These are phyloP conservation scores for Colletotrichum abscissum DNA, from an alignment of 2,329 filamentous ascomycete genomes.

Conservation along the genomic window DNA sequence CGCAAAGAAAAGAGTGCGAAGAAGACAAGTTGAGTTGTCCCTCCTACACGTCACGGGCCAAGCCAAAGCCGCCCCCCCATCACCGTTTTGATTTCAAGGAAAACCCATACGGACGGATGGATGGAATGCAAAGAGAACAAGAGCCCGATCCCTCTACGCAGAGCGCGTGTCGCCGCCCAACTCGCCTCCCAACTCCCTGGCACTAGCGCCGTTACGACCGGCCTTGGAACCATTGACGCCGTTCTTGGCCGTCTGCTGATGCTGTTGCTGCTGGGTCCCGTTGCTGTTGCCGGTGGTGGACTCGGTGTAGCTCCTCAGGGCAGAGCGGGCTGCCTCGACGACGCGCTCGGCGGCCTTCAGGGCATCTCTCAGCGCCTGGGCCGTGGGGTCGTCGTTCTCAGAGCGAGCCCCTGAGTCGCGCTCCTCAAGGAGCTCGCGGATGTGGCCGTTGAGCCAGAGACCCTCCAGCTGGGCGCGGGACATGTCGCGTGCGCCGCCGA, in stretches of 20 bases:
- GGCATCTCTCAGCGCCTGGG: conserved; percentile 54
- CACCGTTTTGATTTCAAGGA: not conserved
- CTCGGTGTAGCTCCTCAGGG: conserved; percentile 52
- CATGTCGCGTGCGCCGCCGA: conserved; percentile 74
- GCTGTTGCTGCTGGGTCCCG: not conserved
- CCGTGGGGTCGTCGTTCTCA: conserved; percentile 50
- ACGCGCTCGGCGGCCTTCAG: conserved; percentile 59
- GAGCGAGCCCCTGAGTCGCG: conserved; percentile 35
- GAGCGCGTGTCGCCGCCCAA: conserved; percentile 69
- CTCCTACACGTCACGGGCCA: not conserved
- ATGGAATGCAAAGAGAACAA: not conserved
- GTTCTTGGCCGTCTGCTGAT: conserved; percentile 13
- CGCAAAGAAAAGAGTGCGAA: not conserved
- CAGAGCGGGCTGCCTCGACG: conserved; percentile 56
- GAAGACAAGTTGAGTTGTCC: conserved; percentile 31
- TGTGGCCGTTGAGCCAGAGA: conserved; percentile 72
- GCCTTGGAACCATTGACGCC: conserved; percentile 31
- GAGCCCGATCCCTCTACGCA: conserved; percentile 9
- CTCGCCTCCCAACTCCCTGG: conserved; percentile 66
- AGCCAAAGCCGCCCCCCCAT: not conserved
- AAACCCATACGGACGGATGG: conserved; percentile 5
- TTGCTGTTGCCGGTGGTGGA: conserved; percentile 38
- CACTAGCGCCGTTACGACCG: conserved; percentile 24
- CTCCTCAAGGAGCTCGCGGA: conserved; percentile 65
- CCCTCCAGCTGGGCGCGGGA: conserved; percentile 62